Evolutionary conservation across 768 basidiomycete species (phyloP), one percentile per base, ranked within the genome.

Genomic region (Boletus sensibilis): DNA sequence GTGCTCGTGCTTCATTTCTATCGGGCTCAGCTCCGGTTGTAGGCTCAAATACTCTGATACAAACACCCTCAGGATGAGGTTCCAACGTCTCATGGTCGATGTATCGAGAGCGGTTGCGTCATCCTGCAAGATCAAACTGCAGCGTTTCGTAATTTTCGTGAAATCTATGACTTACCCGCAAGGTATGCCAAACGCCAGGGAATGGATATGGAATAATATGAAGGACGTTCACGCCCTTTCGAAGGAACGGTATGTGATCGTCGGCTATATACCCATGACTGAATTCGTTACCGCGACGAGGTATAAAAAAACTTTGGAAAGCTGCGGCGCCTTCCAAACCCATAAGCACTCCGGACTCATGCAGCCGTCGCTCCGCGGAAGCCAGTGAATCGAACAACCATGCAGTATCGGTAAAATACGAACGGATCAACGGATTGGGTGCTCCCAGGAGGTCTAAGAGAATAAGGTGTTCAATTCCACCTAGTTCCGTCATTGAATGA

Each of bases 381-480:
- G 75, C 76, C 69, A 99, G 76, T 5, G 83, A 79, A 69, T 93
- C 89, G 67, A 92, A 95, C 39, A 99, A 76, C 97, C 97, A 98
- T 6, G 88, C 92, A 1, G 97, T 99, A 52, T 94, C 85, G 7
- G 83, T 73, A 72, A 84, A 98, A 65, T 85, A 97, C 6, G 90
- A 93, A 39, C 82, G 83, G 47, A 99, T 87, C 13, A 66, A 72
- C 3, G 97, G 94, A 50, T 82, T 72, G 3, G 81, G 74, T 9
- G 92, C 84, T 25, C 97, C 97, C 18, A 99, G 78, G 2, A 99
- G 83, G 69, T 99, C 97, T 27, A 99, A 82, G 3, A 99, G 82
- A 64, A 99, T 86, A 47, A 99, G 77, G 68, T 95, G 91, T 63
- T 97, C 94, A 53, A 99, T 90, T 13, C 83, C 83, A 16, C 82